phyloP scores from a whole-genome alignment of 176 grass and related monocot species.

The Lolium perenne region DNA sequence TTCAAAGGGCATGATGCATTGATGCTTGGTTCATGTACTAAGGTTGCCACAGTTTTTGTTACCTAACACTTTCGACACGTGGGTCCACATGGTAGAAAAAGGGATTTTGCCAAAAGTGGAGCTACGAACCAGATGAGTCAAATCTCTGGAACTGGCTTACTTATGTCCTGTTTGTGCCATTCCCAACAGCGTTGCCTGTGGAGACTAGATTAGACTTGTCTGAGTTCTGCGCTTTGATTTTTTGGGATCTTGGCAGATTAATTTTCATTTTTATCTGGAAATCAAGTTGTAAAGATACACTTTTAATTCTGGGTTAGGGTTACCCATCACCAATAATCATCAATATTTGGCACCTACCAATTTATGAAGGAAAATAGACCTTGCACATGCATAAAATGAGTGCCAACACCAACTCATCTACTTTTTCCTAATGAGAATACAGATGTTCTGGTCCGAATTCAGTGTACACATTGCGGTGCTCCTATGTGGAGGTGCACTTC shows the following conservation, averaged over 20 bases:
- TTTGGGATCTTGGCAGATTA: conserved; percentile 4
- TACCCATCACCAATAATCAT: background rate
- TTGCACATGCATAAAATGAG: conserved; percentile 11
- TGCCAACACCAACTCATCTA: conserved; percentile 3
- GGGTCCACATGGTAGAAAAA: background rate
- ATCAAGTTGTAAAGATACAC: conserved; percentile 2
- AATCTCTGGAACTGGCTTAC: background rate
- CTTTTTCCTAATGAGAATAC: conserved; percentile 8
- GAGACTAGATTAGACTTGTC: conserved; percentile 4
- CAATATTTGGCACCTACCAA: background rate
- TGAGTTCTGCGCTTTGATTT: background rate
- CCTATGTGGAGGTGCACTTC: conserved; percentile 4
- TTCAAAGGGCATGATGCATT: conserved; percentile 15
- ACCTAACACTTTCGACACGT: background rate
- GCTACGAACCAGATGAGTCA: conserved; percentile 4
- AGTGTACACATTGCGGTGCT: conserved; percentile 9
- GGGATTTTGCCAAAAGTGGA: background rate
- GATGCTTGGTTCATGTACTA: conserved; percentile 17
- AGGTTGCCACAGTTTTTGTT: background rate
- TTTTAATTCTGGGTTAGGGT: conserved; percentile 12
- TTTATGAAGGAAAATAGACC: conserved; percentile 16
- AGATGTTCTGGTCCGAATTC: background rate
- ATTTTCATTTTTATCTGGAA: background rate
- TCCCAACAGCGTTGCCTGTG: background rate
- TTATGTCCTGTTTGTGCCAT: background rate